Evolutionary conservation across 2,329 filamentous ascomycete genomes (phyloP), one percentile per base, ranked within the genome.

Genomic region (Trichoderma gracile): DNA sequence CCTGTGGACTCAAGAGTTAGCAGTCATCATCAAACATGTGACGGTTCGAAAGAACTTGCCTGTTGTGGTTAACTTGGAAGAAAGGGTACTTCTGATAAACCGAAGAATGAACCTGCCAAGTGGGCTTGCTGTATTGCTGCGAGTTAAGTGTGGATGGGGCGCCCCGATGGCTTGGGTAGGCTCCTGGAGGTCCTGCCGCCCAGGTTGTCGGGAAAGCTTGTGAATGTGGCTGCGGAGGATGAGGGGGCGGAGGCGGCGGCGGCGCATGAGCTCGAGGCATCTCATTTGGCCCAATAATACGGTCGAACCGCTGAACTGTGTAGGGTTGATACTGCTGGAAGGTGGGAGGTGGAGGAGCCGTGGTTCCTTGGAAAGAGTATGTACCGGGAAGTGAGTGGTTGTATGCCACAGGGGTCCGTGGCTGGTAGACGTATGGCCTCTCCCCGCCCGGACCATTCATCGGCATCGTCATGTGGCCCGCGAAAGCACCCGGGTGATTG

Each of bases 401-500:
- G 5, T 70, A 59, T 21, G 73, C 72, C 1, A 73, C 67, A 1
- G 78, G 73, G 23, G 43, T 33, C 23, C 52, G 56, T n/a, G 60
- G 60, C 19, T 63, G 50, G 15, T 63, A 63, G n/a, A 49, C 43
- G 19, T 63, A 63, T 21, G 60, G 60, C 43, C 60, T 77, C 77
- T 66, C 77, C 73, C 1, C 82, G 82, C 68, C 86, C 85, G 69
- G 71, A 25, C 77, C 74, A 66, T 77, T 80, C 3, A 74, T 70
- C 6, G 80, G 79, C 68, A 84, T 85, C 60, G 80, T 85, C 61
- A 92, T 80, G 3, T 88, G 87, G 50, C 91, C 88, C 72, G 93
- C 76, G 9, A 56, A 25, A n/a, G 65, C 25, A 45, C 66, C 66
- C 7, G 67, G 30, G 33, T 65, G 57, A 45, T 46, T 25, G 40